Evolutionary conservation across 306 rosid species (phyloP), one percentile per base, ranked within the genome.

Genomic region (Medicago arabica): DNA sequence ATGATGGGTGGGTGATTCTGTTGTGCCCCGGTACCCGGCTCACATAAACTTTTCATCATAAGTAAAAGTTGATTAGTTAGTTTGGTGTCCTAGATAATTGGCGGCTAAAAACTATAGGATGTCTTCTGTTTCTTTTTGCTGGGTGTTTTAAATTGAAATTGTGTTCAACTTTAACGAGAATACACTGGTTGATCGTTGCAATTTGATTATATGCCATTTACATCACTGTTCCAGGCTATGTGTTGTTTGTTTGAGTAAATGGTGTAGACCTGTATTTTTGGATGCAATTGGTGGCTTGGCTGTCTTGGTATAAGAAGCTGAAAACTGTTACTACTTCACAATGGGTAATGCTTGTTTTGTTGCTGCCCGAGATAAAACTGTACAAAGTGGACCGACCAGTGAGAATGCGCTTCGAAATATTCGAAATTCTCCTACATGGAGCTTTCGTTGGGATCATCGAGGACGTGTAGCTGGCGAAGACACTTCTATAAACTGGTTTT

Each of bases 381-480:
- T 78, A 64, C 85, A 81, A 43, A 85, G 74, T 65, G 79, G 88
- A 39, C 75, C 88, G 34, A 67, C 64, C 36, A 81, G 64, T 74
- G 85, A 81, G 0, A 21, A 25, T 49, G 64, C 67, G 59, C 85
- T 78, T 75, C 71, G 79, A 69, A 81, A 78, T 66, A 40, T 66
- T 43, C 83, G 88, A 1, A 69, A 23, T 60, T 85, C 88, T 44
- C 88, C 83, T 2, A 81, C 85, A 23, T 85, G 88, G 88, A 85
- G 88, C 79, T 81, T 85, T 44, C 81, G 88, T 49, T 85, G 88
- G 88, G 88, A 85, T 75, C 79, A 85, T 60, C 76, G 88, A 23
- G 85, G 88, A 17, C 88, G 85, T 41, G 88, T 85, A 46, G 88
- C 88, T 59, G 88, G 88, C 36, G 88, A 85, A 74, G 88, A 85